A percentile compares a stretch with the other conserved stretches of the same genome.
Conservation (phyloP, 768 basidiomycete genomes). For the Termitomyces heimii region DNA sequence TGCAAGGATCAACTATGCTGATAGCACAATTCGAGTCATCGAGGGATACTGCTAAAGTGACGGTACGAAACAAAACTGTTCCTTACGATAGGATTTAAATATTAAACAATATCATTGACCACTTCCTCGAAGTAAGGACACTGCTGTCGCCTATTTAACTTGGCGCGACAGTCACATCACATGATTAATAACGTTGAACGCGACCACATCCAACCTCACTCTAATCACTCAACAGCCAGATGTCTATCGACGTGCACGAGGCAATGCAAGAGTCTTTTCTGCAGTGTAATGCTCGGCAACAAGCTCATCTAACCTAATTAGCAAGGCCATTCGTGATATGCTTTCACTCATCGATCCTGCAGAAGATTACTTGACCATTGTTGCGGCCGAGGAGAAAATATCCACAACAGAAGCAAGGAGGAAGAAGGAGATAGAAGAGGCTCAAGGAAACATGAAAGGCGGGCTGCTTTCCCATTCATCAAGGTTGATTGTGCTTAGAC, state of each 20-base stretch:
- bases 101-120: no score
- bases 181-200: background rate
- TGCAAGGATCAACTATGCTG: background rate
- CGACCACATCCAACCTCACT: background rate
- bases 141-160: no score
- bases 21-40: background rate
- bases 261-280: conserved; percentile 31
- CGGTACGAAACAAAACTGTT: background rate
- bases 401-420: conserved; percentile 47
- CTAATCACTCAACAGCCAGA: background rate
- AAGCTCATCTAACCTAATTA: conserved; percentile 17
- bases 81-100: background rate
- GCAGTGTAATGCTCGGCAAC: background rate
- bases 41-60: background rate
- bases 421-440: conserved; percentile 65
- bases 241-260: conserved; percentile 41
- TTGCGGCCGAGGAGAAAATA: conserved; percentile 67
- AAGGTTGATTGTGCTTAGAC: background rate
- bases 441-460: conserved; percentile 63
- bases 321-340: conserved; percentile 67
- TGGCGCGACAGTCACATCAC: conserved; percentile 6
- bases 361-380: conserved; percentile 73
- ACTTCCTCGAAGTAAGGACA: no score
- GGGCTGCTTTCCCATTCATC: background rate
- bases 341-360: conserved; percentile 69